These are phyloP conservation scores for Talaromyces sp. DNA, from an alignment of 2,329 filamentous ascomycete species.

Conservation along the genomic window DNA sequence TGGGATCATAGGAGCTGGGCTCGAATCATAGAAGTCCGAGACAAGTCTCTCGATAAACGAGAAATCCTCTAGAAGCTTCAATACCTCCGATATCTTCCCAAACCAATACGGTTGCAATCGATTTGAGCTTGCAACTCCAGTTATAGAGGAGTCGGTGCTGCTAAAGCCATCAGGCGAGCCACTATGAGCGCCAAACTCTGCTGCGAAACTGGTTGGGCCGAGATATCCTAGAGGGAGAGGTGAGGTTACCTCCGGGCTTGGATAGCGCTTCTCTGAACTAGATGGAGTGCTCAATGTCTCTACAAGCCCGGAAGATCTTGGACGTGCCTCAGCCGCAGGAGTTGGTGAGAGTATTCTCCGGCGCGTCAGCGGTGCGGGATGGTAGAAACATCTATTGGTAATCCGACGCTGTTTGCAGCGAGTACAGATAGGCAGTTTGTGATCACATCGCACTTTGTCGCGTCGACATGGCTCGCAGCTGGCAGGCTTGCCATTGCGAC, in stretches of 20 bases:
- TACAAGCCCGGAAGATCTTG: not conserved
- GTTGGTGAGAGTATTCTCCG: not conserved
- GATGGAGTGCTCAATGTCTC: not conserved
- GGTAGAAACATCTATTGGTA: constrained; percentile 3
- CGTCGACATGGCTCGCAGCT: constrained; percentile 36
- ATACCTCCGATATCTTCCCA: not conserved
- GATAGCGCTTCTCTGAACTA: not conserved
- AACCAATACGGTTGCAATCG: constrained; percentile 4
- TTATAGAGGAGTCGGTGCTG: not conserved
- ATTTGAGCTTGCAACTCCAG: not conserved
- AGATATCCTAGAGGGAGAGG: constrained; percentile 26
- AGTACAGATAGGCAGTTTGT: constrained; percentile 27
- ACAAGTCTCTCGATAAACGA: not conserved
- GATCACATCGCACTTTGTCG: constrained; percentile 33
- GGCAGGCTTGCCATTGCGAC: constrained; percentile 31
- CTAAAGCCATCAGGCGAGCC: constrained; percentile 18
- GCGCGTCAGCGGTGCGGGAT: constrained; percentile 6
- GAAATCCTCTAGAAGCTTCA: not conserved
- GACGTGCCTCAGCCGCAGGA: not conserved
- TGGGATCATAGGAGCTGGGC: not conserved
- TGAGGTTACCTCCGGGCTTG: constrained; percentile 12
- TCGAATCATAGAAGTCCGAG: not conserved
- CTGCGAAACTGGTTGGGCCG: constrained; percentile 32
- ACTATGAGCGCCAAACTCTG: constrained; percentile 22
- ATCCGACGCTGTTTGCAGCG: constrained; percentile 2